Evolutionary conservation across 306 rosid species (phyloP).

Genomic region (Alnus glutinosa): DNA sequence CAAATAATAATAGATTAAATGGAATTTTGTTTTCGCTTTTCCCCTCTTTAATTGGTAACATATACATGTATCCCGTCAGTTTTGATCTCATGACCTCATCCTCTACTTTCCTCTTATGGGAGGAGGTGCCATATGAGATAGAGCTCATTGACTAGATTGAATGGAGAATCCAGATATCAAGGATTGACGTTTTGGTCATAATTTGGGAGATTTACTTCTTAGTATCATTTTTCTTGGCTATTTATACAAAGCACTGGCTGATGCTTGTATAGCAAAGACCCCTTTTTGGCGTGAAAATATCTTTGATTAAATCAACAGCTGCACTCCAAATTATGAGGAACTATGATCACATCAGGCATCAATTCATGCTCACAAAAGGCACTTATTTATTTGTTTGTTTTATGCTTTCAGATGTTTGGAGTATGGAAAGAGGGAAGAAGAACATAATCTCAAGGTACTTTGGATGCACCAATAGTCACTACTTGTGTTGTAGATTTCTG

Average conservation of each 20-base stretch:
- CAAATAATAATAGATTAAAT: not conserved
- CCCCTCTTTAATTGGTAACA: too few relatives aligned
- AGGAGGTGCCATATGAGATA: not conserved
- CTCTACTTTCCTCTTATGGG: not conserved
- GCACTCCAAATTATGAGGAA: not conserved
- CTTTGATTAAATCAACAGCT: not conserved
- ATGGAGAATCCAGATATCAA: not conserved
- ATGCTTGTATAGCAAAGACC: not conserved
- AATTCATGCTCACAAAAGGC: not conserved
- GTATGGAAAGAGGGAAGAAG: slow-evolving; percentile 48
- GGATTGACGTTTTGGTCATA: not conserved
- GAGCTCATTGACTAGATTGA: not conserved
- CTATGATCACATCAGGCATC: not conserved
- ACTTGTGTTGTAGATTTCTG: not conserved
- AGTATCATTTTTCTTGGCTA: not conserved
- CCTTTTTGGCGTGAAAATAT: not conserved
- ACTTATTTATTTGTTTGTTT: slow-evolving; percentile 13
- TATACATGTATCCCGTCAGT: not conserved
- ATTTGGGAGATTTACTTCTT: not conserved
- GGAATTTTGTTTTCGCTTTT: slow-evolving; percentile 10
- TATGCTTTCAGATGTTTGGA: slow-evolving; percentile 58
- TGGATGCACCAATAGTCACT: slow-evolving; percentile 12
- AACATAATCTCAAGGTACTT: slow-evolving; percentile 66
- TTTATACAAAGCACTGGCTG: not conserved
- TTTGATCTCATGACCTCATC: not conserved